Evolutionary conservation across 2,329 filamentous ascomycete genomes (phyloP), one percentile per base, ranked within the genome.

Genomic region (Phaeosphaeria sp.): DNA sequence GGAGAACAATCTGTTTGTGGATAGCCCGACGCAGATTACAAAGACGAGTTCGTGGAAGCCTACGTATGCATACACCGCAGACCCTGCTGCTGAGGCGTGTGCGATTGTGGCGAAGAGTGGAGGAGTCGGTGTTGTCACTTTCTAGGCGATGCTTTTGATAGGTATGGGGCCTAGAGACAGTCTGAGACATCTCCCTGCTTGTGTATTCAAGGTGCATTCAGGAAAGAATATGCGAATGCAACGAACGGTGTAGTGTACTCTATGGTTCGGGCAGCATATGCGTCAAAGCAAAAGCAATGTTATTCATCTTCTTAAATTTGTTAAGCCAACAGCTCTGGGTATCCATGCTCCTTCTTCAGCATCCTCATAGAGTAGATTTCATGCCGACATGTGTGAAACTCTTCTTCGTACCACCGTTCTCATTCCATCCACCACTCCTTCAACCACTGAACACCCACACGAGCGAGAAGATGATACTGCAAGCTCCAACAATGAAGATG

Each of bases 31-130:
- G 30, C 73, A 78, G 33, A 86, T 84, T 5, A 79, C 80, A 7
- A 68, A 75, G 51, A 83, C 84, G 24, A 84, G 80, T n/a, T 76
- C 87, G 48, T 82, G 75, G 51, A 77, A 75, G 33, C 78, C 85
- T n/a, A 81, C 81, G 2, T 87, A 89, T 70, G 69, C 73, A 42
- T 87, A 88, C 75, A 77, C 74, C 20, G 57, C 60, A 33, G 71
- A 73, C 33, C 39, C 69, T 48, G 71, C 69, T 51, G 66, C 65
- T 8, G 63, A 56, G 15, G 69, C 56, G 22, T 74, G 71, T 61
- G 56, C 33, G 9, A 73, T 73, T 43, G 67, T 72, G 15, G 57
- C 61, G 8, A 68, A 70, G 64, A 71, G 68, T 42, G 71, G 63
- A 57, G 71, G 71, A 64, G 67, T 71, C 40, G 71, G 71, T 55